A percentile compares a stretch with the other conserved stretches of the same genome.
These are phyloP conservation scores for Ceratobasidium sp. DNA, from an alignment of 1,284 basidiomycete genomes.

Conservation along the genomic window DNA sequence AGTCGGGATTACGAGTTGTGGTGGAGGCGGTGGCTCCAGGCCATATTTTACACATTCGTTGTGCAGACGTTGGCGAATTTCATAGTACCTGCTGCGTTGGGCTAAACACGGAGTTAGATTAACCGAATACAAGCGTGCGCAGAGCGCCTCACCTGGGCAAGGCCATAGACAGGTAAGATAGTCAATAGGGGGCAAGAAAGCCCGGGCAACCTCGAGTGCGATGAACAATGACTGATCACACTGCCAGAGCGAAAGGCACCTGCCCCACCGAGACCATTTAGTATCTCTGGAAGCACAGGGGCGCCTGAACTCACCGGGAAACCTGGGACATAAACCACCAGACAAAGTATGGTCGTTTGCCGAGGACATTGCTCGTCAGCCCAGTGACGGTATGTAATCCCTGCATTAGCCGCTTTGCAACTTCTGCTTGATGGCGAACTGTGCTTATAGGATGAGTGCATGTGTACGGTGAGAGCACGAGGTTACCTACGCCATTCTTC, in stretches of 20 bases:
- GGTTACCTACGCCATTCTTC: slow-evolving; percentile 76
- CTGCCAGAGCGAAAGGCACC: slow-evolving; percentile 72
- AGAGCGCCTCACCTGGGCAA: slow-evolving; percentile 65
- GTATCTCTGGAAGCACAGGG: neutral
- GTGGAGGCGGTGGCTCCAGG: slow-evolving; percentile 56
- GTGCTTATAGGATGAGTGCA: slow-evolving; percentile 31
- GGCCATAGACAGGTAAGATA: slow-evolving; percentile 77
- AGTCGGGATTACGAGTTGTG: slow-evolving; percentile 44
- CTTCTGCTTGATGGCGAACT: slow-evolving; percentile 73
- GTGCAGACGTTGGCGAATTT: slow-evolving; percentile 63
- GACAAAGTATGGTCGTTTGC: slow-evolving; percentile 73
- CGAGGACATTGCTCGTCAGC: slow-evolving; percentile 65
- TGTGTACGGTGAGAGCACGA: slow-evolving; percentile 2
- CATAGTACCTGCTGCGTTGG: slow-evolving; percentile 65
- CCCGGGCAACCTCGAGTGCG: slow-evolving; percentile 74
- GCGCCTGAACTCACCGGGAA: slow-evolving; percentile 62
- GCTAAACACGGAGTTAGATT: slow-evolving; percentile 57
- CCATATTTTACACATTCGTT: slow-evolving; percentile 66
- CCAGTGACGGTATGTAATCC: slow-evolving; percentile 75
- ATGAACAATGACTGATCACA: slow-evolving; percentile 69
- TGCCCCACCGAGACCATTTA: slow-evolving; percentile 53
- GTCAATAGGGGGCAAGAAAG: slow-evolving; percentile 71
- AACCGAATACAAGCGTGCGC: slow-evolving; percentile 3
- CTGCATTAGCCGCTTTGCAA: slow-evolving; percentile 70
- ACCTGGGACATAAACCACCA: slow-evolving; percentile 85